These are phyloP conservation scores for Alternaria brassicicola DNA, from an alignment of 2,329 filamentous ascomycete genomes.

Conservation along the genomic window DNA sequence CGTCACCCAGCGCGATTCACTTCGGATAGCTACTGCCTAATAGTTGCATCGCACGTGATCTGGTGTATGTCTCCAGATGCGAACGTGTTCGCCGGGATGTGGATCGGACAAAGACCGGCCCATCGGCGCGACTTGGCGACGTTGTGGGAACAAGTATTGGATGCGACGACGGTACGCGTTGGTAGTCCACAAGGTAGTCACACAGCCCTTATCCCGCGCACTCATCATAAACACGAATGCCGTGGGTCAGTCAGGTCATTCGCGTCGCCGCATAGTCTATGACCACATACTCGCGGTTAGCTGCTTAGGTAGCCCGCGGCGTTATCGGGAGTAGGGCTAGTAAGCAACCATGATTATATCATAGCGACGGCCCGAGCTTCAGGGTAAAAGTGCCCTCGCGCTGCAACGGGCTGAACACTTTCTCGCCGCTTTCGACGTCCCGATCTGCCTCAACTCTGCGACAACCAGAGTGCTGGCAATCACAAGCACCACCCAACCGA, in stretches of 20 bases:
- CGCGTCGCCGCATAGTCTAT: neutral
- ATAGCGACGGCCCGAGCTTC: constrained; percentile 16
- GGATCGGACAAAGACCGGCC: constrained; percentile 7
- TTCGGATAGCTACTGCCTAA: too few species aligned
- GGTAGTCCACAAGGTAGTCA: neutral
- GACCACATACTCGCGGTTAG: neutral
- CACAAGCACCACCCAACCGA: constrained; percentile 35
- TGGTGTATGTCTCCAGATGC: neutral
- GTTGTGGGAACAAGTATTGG: neutral
- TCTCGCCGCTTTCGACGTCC: constrained; percentile 19
- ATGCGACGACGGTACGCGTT: neutral
- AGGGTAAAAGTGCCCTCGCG: constrained; percentile 16
- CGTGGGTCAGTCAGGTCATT: neutral
- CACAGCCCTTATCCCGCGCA: neutral
- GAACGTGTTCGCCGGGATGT: neutral
- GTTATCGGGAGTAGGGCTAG: constrained; percentile 14
- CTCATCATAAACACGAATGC: neutral
- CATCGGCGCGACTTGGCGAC: constrained; percentile 8
- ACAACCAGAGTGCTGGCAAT: constrained; percentile 32
- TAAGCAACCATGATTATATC: constrained; percentile 18
- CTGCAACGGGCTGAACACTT: constrained; percentile 2
- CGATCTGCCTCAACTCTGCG: constrained; percentile 26
- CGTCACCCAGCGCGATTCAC: too few species aligned
- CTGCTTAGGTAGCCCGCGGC: neutral
- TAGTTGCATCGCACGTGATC: constrained; percentile 4